Evolutionary conservation across 768 basidiomycete species (phyloP).

Genomic region (Collybia sp.): DNA sequence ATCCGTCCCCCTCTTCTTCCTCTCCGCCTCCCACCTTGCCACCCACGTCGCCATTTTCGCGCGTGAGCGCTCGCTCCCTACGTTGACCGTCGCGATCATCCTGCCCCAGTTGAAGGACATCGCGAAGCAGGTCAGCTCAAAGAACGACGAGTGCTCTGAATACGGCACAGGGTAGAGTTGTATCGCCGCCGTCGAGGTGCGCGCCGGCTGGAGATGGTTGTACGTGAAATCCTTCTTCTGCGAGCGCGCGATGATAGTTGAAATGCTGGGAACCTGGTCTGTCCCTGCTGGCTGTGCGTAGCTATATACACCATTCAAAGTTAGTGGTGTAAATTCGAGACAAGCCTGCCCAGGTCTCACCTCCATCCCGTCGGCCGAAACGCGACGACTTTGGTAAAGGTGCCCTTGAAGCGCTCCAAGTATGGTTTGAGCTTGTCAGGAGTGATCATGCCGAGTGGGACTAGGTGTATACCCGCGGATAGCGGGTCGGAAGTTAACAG

Average conservation of each 20-base stretch:
- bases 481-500: slow-evolving; percentile 75
- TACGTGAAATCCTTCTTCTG: slow-evolving; percentile 68
- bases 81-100: slow-evolving; percentile 96
- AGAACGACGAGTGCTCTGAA: slow-evolving; percentile 95
- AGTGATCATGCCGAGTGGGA: slow-evolving; percentile 72
- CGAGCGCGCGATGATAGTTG: slow-evolving; percentile 62
- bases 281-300: slow-evolving; percentile 64
- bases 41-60: slow-evolving; percentile 90
- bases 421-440: slow-evolving; percentile 78
- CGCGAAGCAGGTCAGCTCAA: slow-evolving; percentile 93
- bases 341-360: slow-evolving; percentile 38
- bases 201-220: slow-evolving; percentile 59
- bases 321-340: background rate
- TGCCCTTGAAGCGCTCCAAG: slow-evolving; percentile 65
- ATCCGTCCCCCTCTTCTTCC: slow-evolving; percentile 43
- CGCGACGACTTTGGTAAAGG: slow-evolving; percentile 69
- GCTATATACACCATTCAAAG: slow-evolving; percentile 26
- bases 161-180: slow-evolving; percentile 86
- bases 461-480: slow-evolving; percentile 78
- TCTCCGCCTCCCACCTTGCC: slow-evolving; percentile 83
- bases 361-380: slow-evolving; percentile 98
- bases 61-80: slow-evolving; percentile 66
- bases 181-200: slow-evolving; percentile 63
- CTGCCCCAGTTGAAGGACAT: slow-evolving; percentile 79
- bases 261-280: slow-evolving; percentile 57